Percentiles rank a stretch among this genome's conserved stretches.
Evolutionary conservation across 2,329 filamentous ascomycete species (phyloP).

Genomic region (Penicillium sp.): DNA sequence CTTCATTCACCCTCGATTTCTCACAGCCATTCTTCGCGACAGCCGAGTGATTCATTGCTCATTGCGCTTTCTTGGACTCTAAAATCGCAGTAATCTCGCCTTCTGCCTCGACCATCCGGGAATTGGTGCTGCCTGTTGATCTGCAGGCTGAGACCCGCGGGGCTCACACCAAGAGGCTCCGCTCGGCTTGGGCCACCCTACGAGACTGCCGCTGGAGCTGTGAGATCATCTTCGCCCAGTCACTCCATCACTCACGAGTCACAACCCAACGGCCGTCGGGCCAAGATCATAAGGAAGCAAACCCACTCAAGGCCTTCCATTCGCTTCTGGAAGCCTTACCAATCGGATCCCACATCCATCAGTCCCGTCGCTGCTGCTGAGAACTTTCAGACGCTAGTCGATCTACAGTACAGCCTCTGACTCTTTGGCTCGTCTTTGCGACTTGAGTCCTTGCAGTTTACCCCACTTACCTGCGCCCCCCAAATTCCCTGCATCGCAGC

Average conservation of each 20-base stretch:
- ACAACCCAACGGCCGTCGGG: background rate
- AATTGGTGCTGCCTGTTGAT: constrained; percentile 9
- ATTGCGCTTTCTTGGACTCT: constrained; percentile 1
- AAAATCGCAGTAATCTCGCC: background rate
- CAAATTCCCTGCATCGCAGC: constrained; percentile 20
- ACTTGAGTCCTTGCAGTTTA: background rate
- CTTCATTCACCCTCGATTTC: constrained; percentile 1
- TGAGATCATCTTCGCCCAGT: constrained; percentile 9
- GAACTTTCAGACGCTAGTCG: constrained; percentile 15
- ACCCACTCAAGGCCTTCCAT: constrained; percentile 5
- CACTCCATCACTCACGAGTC: background rate
- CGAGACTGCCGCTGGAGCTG: background rate
- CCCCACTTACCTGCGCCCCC: constrained; percentile 20
- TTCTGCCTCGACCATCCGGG: background rate
- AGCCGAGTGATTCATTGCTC: background rate
- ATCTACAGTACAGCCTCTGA: constrained; percentile 16
- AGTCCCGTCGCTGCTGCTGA: background rate
- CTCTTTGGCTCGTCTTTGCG: constrained; percentile 1
- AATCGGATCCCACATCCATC: constrained; percentile 18
- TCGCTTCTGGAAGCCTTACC: constrained; percentile 19
- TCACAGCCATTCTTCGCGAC: background rate
- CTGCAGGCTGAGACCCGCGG: constrained; percentile 8
- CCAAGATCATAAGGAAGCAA: background rate
- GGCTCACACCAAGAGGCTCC: constrained; percentile 4
- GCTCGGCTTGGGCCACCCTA: constrained; percentile 13